Evolutionary conservation across 108 stramenopile species (phyloP).

Genomic region (Poteriospumella lacustris): DNA sequence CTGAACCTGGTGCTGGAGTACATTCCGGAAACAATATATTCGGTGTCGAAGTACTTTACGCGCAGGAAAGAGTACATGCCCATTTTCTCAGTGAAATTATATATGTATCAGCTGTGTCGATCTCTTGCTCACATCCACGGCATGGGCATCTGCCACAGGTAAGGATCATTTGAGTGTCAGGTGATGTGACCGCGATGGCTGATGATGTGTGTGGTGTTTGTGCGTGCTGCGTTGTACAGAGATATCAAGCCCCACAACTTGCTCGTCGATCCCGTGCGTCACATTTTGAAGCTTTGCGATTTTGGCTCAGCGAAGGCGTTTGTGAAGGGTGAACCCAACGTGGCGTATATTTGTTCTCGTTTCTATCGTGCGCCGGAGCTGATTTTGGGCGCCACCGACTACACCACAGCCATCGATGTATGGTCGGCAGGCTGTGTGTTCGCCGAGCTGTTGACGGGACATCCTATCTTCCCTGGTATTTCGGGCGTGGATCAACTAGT

Average conservation of each 20-base stretch:
- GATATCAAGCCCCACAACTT: constrained; percentile 99
- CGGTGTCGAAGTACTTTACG: constrained; percentile 78
- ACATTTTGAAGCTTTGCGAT: constrained; percentile 94
- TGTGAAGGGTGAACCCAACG: constrained; percentile 92
- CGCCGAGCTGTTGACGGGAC: constrained; percentile 91
- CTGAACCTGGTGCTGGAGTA: constrained; percentile 97
- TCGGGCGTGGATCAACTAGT: constrained; percentile 96
- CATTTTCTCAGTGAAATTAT: constrained; percentile 63
- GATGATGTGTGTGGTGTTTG: too few relatives aligned
- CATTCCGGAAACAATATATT: constrained; percentile 96
- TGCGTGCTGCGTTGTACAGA: background rate
- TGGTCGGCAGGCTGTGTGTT: constrained; percentile 82
- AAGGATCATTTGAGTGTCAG: too few relatives aligned
- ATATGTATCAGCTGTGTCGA: constrained; percentile 91
- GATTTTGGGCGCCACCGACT: constrained; percentile 96
- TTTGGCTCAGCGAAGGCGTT: constrained; percentile 95
- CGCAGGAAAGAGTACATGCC: constrained; percentile 67
- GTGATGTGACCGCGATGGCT: too few relatives aligned
- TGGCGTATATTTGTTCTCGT: constrained; percentile 89
- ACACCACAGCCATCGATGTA: constrained; percentile 85
- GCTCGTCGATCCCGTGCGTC: constrained; percentile 83
- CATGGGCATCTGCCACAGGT: constrained; percentile 89
- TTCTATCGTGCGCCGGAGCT: constrained; percentile 99
- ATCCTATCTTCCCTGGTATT: constrained; percentile 95
- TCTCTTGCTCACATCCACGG: constrained; percentile 91